A percentile compares a stretch with the other conserved stretches of the same genome.
phyloP scores from a whole-genome alignment of 75 land plant genomes.

The Gnetum montanum region DNA sequence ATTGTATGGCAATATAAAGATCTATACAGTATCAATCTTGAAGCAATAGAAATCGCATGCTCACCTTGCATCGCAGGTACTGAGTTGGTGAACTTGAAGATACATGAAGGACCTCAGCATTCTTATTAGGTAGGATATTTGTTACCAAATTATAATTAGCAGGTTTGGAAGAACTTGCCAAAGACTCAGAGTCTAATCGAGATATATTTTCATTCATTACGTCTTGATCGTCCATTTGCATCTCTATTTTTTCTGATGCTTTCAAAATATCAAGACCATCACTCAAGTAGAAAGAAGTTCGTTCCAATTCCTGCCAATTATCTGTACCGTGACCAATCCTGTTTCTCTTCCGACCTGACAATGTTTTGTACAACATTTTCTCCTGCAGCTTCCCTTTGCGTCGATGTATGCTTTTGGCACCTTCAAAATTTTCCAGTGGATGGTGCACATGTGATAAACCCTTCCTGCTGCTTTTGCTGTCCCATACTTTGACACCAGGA shows the following conservation, averaged over 20 bases:
- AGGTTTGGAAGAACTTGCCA: constrained; percentile 42
- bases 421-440: constrained; percentile 48
- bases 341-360: constrained; percentile 23
- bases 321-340: constrained; percentile 21
- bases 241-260: constrained; percentile 7
- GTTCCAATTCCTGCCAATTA: constrained; percentile 60
- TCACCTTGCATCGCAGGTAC: constrained; percentile 62
- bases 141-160: constrained; percentile 18
- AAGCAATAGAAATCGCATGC: background rate
- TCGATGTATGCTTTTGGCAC: constrained; percentile 9
- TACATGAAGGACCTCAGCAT: constrained; percentile 17
- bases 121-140: constrained; percentile 8
- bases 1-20: too few species aligned
- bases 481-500: constrained; percentile 65
- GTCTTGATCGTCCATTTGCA: constrained; percentile 22
- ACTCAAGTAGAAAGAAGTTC: constrained; percentile 41
- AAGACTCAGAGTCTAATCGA: constrained; percentile 30
- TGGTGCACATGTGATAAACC: constrained; percentile 24
- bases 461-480: constrained; percentile 42
- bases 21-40: too few species aligned
- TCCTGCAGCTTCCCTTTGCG: constrained; percentile 13
- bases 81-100: constrained; percentile 12
- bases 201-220: constrained; percentile 36
- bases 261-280: constrained; percentile 49
- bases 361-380: constrained; percentile 18